A percentile compares a stretch with the other conserved stretches of the same genome.
Conservation (phyloP, 1,139 yeast genomes). For the Yamadazyma taylorii region DNA sequence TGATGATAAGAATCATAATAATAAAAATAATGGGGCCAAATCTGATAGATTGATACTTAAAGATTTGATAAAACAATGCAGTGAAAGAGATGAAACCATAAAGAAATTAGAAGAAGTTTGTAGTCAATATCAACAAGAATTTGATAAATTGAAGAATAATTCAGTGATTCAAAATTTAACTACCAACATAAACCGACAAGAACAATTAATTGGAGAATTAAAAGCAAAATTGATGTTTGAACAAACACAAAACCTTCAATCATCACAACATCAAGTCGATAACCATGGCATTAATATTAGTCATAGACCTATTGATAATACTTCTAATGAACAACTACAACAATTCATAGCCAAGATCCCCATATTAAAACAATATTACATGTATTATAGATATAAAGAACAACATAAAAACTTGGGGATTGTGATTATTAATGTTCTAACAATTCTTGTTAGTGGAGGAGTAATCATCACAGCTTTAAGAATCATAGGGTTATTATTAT, state of each 20-base stretch:
- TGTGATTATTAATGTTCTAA: conserved; percentile 21
- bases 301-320: neutral
- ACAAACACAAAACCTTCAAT: too few relatives aligned
- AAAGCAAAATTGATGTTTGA: conserved; percentile 24
- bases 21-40: conserved; percentile 4
- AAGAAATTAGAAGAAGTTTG: conserved; percentile 23
- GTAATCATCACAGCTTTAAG: conserved; percentile 15
- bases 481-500: conserved; percentile 8
- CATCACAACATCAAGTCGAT: too few relatives aligned
- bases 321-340: conserved; percentile 7
- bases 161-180: conserved; percentile 20
- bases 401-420: conserved; percentile 23
- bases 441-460: conserved; percentile 25
- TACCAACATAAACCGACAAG: conserved; percentile 22
- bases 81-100: conserved; percentile 24
- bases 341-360: conserved; percentile 29
- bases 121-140: conserved; percentile 23
- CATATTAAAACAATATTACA: conserved; percentile 32
- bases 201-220: conserved; percentile 22
- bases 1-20: neutral
- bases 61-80: conserved; percentile 15
- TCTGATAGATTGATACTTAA: conserved; percentile 10
- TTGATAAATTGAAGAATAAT: conserved; percentile 17
- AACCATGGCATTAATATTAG: too few relatives aligned
- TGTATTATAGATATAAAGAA: conserved; percentile 27